A percentile compares a stretch with the other conserved stretches of the same genome.
Conservation (phyloP, 257 asterid genomes). For the Euphrasia confusa region DNA sequence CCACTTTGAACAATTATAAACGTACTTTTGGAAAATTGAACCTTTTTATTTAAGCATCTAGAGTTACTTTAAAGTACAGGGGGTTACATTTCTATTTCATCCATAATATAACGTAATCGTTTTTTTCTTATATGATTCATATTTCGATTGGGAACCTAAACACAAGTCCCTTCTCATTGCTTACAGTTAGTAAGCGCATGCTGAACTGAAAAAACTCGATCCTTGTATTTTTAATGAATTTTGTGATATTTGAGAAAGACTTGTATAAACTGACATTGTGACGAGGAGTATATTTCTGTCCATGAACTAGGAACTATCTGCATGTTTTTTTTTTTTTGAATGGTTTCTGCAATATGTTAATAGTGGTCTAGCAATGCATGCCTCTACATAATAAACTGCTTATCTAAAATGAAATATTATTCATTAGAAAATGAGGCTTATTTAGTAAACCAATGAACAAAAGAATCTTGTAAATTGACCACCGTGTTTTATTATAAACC, state of each 20-base stretch:
- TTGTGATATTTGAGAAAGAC: background rate
- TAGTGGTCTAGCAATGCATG: background rate
- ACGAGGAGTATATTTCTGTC: background rate
- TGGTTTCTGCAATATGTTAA: background rate
- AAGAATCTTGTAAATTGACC: background rate
- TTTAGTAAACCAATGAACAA: no score
- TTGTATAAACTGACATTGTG: background rate
- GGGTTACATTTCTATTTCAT: background rate
- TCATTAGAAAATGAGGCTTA: background rate
- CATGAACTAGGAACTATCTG: constrained; percentile 7
- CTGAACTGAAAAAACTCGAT: background rate
- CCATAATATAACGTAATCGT: background rate
- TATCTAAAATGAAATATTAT: constrained; percentile 2
- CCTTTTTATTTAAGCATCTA: background rate
- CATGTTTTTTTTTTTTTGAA: background rate
- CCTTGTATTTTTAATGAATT: background rate
- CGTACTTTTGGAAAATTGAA: background rate
- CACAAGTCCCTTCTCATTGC: constrained; percentile 1
- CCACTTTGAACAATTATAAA: background rate
- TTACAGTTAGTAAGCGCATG: background rate
- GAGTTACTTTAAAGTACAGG: background rate
- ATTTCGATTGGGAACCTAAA: background rate
- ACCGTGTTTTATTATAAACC: background rate
- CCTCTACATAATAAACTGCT: background rate
- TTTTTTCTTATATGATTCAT: background rate